Evolutionary conservation across 371 early-diverging fungal genomes (phyloP).

Genomic region (Rhizopus delemar): DNA sequence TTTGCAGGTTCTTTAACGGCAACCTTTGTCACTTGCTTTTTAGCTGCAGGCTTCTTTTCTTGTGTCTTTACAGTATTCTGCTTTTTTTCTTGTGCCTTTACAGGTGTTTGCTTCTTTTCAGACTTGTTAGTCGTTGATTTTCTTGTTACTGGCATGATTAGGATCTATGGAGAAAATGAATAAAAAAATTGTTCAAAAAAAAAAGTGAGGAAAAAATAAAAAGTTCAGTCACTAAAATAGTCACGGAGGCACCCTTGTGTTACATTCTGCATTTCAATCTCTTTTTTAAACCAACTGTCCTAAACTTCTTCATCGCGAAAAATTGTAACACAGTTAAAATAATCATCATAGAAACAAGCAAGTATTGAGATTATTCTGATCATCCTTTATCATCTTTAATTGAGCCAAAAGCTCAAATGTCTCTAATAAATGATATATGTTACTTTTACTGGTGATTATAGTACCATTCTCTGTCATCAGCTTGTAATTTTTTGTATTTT

Average conservation of each 20-base stretch:
- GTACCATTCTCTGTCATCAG: too few relatives aligned
- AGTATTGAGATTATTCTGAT: too few relatives aligned
- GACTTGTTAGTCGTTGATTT: background rate
- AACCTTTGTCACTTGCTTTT: background rate
- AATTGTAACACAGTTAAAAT: too few relatives aligned
- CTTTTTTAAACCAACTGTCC: too few relatives aligned
- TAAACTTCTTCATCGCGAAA: too few relatives aligned
- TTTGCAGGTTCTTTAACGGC: background rate
- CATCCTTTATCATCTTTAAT: too few relatives aligned
- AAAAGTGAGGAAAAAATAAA: background rate
- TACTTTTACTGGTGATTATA: too few relatives aligned
- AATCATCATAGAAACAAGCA: too few relatives aligned
- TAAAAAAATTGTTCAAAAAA: background rate
- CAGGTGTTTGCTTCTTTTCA: background rate
- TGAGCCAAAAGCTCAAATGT: too few relatives aligned
- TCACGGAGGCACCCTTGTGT: background rate
- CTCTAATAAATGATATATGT: too few relatives aligned
- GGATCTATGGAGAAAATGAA: background rate
- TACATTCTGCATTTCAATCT: too few relatives aligned
- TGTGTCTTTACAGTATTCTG: background rate
- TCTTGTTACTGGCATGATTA: constrained; percentile 4
- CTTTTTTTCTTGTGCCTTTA: background rate
- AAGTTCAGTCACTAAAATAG: background rate
- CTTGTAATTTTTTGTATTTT: too few relatives aligned
- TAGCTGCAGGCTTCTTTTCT: background rate